Evolutionary conservation across 2,329 filamentous ascomycete genomes (phyloP), one percentile per base, ranked within the genome.

Genomic region (Coniochaeta hoffmannii): DNA sequence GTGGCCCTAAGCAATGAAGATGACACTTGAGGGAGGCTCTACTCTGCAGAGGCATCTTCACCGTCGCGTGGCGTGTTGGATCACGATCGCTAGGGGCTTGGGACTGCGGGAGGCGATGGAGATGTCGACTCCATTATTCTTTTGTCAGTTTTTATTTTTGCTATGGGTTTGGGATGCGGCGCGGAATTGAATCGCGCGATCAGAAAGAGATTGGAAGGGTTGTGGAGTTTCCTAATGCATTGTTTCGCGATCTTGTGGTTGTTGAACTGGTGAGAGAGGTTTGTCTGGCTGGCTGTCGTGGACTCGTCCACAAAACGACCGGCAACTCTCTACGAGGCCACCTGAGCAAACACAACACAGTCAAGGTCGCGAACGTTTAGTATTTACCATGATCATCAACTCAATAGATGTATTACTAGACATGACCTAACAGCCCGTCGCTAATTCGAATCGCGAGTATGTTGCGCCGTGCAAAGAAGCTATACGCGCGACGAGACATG

Each of bases 11-110:
- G 83, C 80, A 82, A 81, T 85, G 83, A 80, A 82, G 80, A 82
- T 75, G 66, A 87, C 68, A 65, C 83, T 86, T 83, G 77, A 87
- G 84, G 79, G 83, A 85, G 83, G 83, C 56, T 73, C 86, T 80
- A 87, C 83, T 85, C 81, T 84, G 83, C 83, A 87, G 81, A 86
- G 83, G 70, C 70, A 76, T 83, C 78, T 82, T 80, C 82, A 81
- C 83, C 83, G 81, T 85, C 78, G 78, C 77, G 77, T 86, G 83
- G 84, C 84, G 82, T 74, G 76, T 72, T 82, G 83, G 83, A 87
- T 79, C 71, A 85, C 83, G 81, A 78, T 77, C 75, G 77, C 73
- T 76, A 68, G 76, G 79, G 80, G 80, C 71, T 72, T 85, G 82
- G 77, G 75, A 72, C 76, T 72, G 72, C 65, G 68, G 68, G 67